Evolutionary conservation across 768 basidiomycete species (phyloP).

Genomic region (Naganishia onofrii): DNA sequence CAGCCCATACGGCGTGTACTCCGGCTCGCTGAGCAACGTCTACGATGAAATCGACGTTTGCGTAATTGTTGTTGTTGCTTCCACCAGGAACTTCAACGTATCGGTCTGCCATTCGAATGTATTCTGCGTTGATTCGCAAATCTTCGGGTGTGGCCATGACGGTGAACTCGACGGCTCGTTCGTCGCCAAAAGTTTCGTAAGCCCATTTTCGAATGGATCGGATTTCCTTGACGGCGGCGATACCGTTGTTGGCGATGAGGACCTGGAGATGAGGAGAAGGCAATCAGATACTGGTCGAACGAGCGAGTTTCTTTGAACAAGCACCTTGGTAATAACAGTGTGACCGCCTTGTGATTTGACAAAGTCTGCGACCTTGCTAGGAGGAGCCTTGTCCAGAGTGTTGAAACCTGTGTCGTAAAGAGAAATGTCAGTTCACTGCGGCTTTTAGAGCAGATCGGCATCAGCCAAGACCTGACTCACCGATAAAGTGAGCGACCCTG

Average conservation of each 20-base stretch:
- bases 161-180: slow-evolving; percentile 94
- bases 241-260: slow-evolving; percentile 98
- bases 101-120: slow-evolving; percentile 99
- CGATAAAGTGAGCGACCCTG: slow-evolving; percentile 66
- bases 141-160: slow-evolving; percentile 99
- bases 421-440: not conserved
- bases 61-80: slow-evolving; percentile 98
- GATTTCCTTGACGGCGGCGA: slow-evolving; percentile 98
- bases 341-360: slow-evolving; percentile 88
- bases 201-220: slow-evolving; percentile 99
- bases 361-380: slow-evolving; percentile 80
- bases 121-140: slow-evolving; percentile 91
- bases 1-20: slow-evolving; percentile 99
- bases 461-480: slow-evolving; percentile 49
- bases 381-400: slow-evolving; percentile 76
- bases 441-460: not conserved
- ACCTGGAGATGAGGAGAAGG: slow-evolving; percentile 59
- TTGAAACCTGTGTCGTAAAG: slow-evolving; percentile 69
- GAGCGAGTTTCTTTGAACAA: slow-evolving; percentile 34
- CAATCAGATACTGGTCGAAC: not conserved
- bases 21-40: slow-evolving; percentile 96
- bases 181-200: slow-evolving; percentile 96
- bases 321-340: slow-evolving; percentile 95
- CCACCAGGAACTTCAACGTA: slow-evolving; percentile 99
- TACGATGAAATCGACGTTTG: slow-evolving; percentile 97